Base-by-base conservation (phyloP, 1,139 yeast genomes). In the Fermentozyma sake region DNA sequence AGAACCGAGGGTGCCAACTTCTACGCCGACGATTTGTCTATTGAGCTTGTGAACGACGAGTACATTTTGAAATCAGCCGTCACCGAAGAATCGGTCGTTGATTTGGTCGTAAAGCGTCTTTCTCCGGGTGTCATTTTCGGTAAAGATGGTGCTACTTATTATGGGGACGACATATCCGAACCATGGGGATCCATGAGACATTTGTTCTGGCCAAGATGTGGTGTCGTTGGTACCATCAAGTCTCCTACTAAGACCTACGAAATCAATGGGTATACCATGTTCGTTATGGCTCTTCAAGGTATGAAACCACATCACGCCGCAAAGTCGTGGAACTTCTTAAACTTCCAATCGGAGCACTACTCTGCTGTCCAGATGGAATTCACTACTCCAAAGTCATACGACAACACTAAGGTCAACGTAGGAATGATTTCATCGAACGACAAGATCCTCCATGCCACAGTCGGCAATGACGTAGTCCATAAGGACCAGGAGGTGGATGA, bases 301-400 rank as follows among this genome's bases (percentile, higher is more conserved):
- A 89, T 91, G 97, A 91, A 91, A 59, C 98, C 98, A 9, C 97
- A 91, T 57, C 98, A 91, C 58, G 96, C 96, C 18, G 98, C 98
- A 32, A 85, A 94, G 39, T 62, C 87, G 14, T 91, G 98, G 98
- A 93, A 91, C 60, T 91, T 91, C 55, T 61, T 85, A 42, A 84
- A 85, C 58, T 89, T 84, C 70, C 96, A 86, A 52, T 82, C 94
- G 14, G 72, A 77, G 26, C 65, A 77, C 22, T 66, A 71, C 45
- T 69, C 91, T 20, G 94, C 85, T 6, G 78, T 87, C 14, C 75
- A 84, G 42, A 91, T 91, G 97, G 96, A 91, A 57, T 91, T 86
- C 63, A 83, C 91, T 28, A 93, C 98, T 6, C 98, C 98, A 14
- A 77, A 66, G 32, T 80, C 96, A 2, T 91, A 91, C 52, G 95